Base-by-base conservation (phyloP, 352 stramenopile species). In the Globisporangium okanoganense region DNA sequence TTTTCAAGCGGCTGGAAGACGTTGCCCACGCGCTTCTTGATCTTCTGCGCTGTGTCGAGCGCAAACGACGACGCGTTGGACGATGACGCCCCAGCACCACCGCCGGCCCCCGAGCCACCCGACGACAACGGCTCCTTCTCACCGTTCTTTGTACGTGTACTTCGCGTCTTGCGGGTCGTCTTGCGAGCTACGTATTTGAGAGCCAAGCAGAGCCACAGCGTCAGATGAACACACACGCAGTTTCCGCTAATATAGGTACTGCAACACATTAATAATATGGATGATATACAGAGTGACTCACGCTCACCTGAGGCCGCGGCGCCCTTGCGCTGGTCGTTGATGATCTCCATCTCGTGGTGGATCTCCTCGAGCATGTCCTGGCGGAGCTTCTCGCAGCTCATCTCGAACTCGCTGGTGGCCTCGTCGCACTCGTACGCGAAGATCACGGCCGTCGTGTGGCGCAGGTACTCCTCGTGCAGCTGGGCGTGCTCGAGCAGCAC, bases 301-400 rank as follows among this genome's bases (percentile, higher is more conserved):
- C 22, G 48, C 44, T 54, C 40, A 51, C 63, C 44, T 48, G 72
- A 78, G 29, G 61, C 71, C 50, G 72, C 74, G 22, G 66, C 76
- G 49, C 81, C 79, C 27, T 85, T 88, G 52, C 78, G 81, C 64
- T 94, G 80, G 57, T 89, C 84, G 48, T 84, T 71, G 31, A 91
- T 71, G 56, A 90, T 87, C 62, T 94, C 82, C 70, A 94, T 92
- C 69, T 94, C 85, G 41, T 91, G 73, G 45, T 91, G 78, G 69
- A 94, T 94, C 67, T 94, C 85, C 27, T 92, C 82, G 25, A 94
- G 70, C 85, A 94, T 94, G 59, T 92, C 82, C 25, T 92, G 78
- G 20, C 84, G 80, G 54, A 94, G 65, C 62, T 88, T 90, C 38
- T 89, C 83, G 64, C 85, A 94, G 31, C 81, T 76, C 58, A 90